phyloP scores from a whole-genome alignment of 768 basidiomycete species.

The Hysterangium stoloniferum region DNA sequence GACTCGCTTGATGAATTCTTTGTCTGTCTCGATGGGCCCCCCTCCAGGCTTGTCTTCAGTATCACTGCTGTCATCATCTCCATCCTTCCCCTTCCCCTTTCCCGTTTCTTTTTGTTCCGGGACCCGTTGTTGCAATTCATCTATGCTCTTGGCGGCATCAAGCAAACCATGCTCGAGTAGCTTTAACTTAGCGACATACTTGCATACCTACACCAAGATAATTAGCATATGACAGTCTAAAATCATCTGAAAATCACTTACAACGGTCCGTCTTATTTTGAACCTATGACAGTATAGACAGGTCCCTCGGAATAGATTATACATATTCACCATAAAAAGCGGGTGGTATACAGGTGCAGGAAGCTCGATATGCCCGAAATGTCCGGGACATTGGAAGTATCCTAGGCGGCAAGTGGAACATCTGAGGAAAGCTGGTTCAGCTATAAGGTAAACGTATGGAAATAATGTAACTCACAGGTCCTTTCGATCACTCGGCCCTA shows the following conservation, averaged over 20 bases:
- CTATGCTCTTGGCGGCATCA: conserved; percentile 69
- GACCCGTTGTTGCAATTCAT: conserved; percentile 49
- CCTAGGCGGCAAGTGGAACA: conserved; percentile 90
- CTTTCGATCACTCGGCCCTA: conserved; percentile 81
- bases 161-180: conserved; percentile 86
- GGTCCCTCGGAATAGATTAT: conserved; percentile 74
- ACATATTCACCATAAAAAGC: conserved; percentile 88
- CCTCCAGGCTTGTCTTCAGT: neutral
- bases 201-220: conserved; percentile 48
- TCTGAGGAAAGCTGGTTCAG: conserved; percentile 34
- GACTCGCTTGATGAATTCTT: conserved; percentile 54
- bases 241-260: conserved; percentile 29
- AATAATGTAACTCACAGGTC: conserved; percentile 67
- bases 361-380: conserved; percentile 96
- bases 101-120: conserved; percentile 27
- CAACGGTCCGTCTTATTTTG: conserved; percentile 68
- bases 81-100: conserved; percentile 37
- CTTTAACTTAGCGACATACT: conserved; percentile 79
- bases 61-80: conserved; percentile 28
- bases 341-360: conserved; percentile 96
- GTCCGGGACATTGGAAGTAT: conserved; percentile 94
- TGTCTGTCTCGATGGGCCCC: conserved; percentile 40
- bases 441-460: conserved; percentile 1
- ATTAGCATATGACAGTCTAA: neutral
- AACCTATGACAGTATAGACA: conserved; percentile 96